phyloP scores from a whole-genome alignment of 2,329 filamentous ascomycete species.

The Paracorniculantispora psalliotae region DNA sequence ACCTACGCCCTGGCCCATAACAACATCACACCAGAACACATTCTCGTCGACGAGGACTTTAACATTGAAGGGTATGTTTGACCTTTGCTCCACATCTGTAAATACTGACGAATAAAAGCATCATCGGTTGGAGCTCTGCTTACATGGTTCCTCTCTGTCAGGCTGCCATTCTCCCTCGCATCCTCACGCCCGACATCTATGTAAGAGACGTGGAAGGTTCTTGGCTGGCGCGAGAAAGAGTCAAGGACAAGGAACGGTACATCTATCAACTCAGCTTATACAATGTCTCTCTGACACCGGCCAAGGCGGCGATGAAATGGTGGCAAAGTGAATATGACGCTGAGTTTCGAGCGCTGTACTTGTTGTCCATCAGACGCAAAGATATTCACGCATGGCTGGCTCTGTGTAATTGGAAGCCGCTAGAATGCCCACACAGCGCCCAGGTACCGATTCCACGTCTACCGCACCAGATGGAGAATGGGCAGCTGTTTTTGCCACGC shows the following conservation, averaged over 20 bases:
- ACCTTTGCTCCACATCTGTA: too few species aligned
- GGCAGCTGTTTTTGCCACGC: too few species aligned
- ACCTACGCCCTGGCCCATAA: neutral
- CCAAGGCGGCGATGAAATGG: neutral
- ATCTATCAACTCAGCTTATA: neutral
- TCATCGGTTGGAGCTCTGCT: neutral
- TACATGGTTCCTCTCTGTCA: neutral
- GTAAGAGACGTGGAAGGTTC: neutral
- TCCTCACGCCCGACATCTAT: neutral
- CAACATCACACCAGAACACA: neutral
- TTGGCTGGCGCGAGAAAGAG: neutral
- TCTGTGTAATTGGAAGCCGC: neutral
- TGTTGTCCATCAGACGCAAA: neutral
- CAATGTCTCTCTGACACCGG: neutral
- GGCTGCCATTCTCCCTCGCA: neutral
- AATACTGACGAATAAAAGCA: neutral
- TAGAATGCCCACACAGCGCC: neutral
- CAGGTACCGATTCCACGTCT: too few species aligned
- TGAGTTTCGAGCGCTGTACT: neutral
- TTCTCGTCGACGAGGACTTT: neutral
- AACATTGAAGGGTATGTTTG: conserved; percentile 1
- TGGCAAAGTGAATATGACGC: neutral
- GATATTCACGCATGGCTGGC: neutral
- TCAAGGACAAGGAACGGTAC: neutral
- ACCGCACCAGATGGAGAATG: too few species aligned